phyloP scores from a whole-genome alignment of 2,329 filamentous ascomycete species.

The Neonectria punicea region DNA sequence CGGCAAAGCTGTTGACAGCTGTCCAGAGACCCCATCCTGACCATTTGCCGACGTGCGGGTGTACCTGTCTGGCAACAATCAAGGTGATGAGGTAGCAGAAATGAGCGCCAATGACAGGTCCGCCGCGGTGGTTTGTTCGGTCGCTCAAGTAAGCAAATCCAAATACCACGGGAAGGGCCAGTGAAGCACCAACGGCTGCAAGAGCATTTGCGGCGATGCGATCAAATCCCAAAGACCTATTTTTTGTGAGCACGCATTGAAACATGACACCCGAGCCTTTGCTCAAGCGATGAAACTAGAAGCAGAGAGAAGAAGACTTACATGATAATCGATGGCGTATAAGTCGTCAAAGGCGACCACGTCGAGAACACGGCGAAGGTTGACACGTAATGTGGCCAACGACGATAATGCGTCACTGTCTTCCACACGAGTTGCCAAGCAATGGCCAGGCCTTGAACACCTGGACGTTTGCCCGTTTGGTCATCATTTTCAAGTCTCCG shows the following conservation, averaged over 20 bases:
- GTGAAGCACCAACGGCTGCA: constrained; percentile 53
- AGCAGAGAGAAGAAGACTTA: constrained; percentile 24
- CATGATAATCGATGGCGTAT: constrained; percentile 59
- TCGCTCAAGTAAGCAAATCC: constrained; percentile 61
- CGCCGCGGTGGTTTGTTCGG: constrained; percentile 55
- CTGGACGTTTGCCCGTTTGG: constrained; percentile 41
- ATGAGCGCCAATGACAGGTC: constrained; percentile 56
- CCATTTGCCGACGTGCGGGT: constrained; percentile 20
- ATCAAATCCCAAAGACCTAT: constrained; percentile 53
- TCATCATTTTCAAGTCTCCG: constrained; percentile 49
- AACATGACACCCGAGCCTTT: too few species aligned
- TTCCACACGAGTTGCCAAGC: constrained; percentile 53
- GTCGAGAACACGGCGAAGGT: constrained; percentile 63
- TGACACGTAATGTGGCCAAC: constrained; percentile 61
- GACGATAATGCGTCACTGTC: constrained; percentile 55
- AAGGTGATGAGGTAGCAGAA: constrained; percentile 57
- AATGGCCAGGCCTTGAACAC: constrained; percentile 49
- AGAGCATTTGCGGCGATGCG: constrained; percentile 59
- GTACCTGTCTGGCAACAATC: constrained; percentile 52
- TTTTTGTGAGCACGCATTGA: background rate
- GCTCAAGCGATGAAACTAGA: background rate
- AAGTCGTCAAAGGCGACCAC: constrained; percentile 63
- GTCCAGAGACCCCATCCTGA: constrained; percentile 51
- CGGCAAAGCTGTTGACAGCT: constrained; percentile 58
- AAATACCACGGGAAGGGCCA: constrained; percentile 60